phyloP scores from a whole-genome alignment of 257 asterid genomes.

The Forsythia viridissima region DNA sequence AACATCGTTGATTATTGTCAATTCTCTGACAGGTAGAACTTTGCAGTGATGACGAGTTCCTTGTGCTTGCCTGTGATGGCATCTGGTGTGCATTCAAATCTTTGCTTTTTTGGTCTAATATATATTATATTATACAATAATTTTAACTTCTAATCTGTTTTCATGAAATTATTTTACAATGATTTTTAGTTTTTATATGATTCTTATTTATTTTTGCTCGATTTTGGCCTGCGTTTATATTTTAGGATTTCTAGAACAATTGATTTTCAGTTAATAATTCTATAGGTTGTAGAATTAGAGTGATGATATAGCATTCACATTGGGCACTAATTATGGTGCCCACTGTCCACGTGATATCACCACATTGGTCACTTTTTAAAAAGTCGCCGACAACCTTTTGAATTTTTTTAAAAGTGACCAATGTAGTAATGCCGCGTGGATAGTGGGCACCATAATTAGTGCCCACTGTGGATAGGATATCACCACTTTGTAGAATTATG shows the following conservation, averaged over 20 bases:
- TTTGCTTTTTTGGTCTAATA: background rate
- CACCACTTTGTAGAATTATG: background rate
- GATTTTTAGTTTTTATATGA: background rate
- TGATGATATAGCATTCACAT: too few species aligned
- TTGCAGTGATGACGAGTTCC: conserved; percentile 43
- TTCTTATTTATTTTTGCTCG: background rate
- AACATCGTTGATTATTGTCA: background rate
- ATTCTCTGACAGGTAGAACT: conserved; percentile 43
- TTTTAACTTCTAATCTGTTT: background rate
- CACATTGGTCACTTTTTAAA: too few species aligned
- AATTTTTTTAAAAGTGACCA: too few species aligned
- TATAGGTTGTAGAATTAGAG: background rate
- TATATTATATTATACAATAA: background rate
- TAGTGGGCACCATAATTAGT: too few species aligned
- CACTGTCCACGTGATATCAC: too few species aligned
- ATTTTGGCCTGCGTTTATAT: background rate
- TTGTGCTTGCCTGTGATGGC: conserved; percentile 60
- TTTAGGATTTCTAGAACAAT: background rate
- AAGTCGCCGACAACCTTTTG: too few species aligned
- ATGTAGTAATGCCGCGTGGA: too few species aligned
- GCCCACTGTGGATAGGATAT: too few species aligned
- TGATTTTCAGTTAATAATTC: too few species aligned
- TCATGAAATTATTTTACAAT: background rate
- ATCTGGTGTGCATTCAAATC: conserved; percentile 35
- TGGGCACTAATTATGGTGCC: too few species aligned